A percentile compares a stretch with the other conserved stretches of the same genome.
Conservation (phyloP, 441 rosid species). For the Bocquillonia castaneifolia region DNA sequence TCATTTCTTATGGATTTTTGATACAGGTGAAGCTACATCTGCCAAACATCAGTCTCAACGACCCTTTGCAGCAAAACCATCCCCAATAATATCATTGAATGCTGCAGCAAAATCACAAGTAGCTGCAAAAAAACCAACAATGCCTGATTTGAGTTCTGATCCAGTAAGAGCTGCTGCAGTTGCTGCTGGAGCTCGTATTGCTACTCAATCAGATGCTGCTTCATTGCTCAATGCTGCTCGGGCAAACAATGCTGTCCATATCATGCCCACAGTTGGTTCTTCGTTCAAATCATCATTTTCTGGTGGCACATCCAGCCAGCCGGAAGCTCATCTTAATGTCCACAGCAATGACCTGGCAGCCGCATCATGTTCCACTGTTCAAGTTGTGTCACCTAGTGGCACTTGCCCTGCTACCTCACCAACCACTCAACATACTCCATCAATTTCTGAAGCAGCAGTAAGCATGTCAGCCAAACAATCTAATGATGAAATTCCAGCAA, state of each 20-base stretch:
- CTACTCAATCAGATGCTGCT: constrained; percentile 54
- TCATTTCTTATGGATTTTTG: not conserved
- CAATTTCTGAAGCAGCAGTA: constrained; percentile 26
- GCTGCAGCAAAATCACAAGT: constrained; percentile 43
- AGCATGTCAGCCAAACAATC: constrained; percentile 26
- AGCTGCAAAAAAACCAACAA: constrained; percentile 35
- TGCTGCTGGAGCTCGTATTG: constrained; percentile 85
- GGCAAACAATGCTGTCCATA: constrained; percentile 56
- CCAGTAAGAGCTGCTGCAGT: constrained; percentile 74
- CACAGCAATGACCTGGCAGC: constrained; percentile 30
- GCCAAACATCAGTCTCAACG: constrained; percentile 44
- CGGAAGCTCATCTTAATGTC: constrained; percentile 36
- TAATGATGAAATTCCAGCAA: constrained; percentile 31
- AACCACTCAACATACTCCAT: constrained; percentile 31
- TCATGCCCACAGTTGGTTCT: constrained; percentile 43
- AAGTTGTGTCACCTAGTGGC: constrained; percentile 30
- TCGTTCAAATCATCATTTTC: constrained; percentile 35
- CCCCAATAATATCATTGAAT: constrained; percentile 30
- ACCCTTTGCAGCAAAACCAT: constrained; percentile 31
- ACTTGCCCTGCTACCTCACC: constrained; percentile 27
- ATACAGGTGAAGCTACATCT: constrained; percentile 34
- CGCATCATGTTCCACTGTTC: constrained; percentile 29
- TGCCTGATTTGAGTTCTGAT: constrained; percentile 42
- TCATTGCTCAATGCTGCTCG: constrained; percentile 64
- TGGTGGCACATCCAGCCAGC: constrained; percentile 34